Evolutionary conservation across 225 moss, liverwort and hornwort species (phyloP).

Genomic region (Polytrichum formosum): DNA sequence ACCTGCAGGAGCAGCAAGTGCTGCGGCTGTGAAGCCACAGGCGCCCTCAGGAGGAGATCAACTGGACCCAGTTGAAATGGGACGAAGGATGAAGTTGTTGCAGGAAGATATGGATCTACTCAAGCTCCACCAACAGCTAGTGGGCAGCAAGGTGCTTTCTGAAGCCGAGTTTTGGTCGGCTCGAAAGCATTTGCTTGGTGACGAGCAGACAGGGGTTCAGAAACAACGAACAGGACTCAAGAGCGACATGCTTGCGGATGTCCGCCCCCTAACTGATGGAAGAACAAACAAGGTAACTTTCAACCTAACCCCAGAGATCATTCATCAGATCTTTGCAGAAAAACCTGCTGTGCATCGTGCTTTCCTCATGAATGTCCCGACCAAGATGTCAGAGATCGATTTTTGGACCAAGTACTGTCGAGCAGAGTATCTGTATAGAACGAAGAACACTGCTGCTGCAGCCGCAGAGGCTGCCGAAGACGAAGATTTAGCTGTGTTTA

Average conservation of each 20-base stretch:
- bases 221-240: slow-evolving; percentile 86
- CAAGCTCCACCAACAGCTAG: slow-evolving; percentile 85
- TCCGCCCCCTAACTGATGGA: slow-evolving; percentile 86
- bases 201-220: slow-evolving; percentile 52
- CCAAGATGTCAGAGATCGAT: slow-evolving; percentile 78
- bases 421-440: slow-evolving; percentile 93
- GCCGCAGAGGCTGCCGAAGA: slow-evolving; percentile 97
- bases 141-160: slow-evolving; percentile 54
- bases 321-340: slow-evolving; percentile 97
- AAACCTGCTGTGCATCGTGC: slow-evolving; percentile 97
- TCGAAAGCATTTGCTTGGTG: slow-evolving; percentile 80
- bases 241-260: slow-evolving; percentile 97
- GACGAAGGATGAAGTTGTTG: slow-evolving; percentile 76
- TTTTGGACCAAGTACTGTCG: slow-evolving; percentile 99
- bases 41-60: slow-evolving; percentile 37
- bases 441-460: slow-evolving; percentile 89
- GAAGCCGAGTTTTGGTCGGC: slow-evolving; percentile 90
- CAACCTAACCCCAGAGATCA: slow-evolving; percentile 95
- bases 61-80: slow-evolving; percentile 69
- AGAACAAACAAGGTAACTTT: slow-evolving; percentile 94
- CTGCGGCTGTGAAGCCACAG: slow-evolving; percentile 9
- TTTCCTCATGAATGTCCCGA: slow-evolving; percentile 85
- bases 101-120: slow-evolving; percentile 83
- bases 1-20: slow-evolving; percentile 4
- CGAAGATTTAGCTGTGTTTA: slow-evolving; percentile 92